Conservation (phyloP, 176 grass and related monocot species). For the Eleusine indica region DNA sequence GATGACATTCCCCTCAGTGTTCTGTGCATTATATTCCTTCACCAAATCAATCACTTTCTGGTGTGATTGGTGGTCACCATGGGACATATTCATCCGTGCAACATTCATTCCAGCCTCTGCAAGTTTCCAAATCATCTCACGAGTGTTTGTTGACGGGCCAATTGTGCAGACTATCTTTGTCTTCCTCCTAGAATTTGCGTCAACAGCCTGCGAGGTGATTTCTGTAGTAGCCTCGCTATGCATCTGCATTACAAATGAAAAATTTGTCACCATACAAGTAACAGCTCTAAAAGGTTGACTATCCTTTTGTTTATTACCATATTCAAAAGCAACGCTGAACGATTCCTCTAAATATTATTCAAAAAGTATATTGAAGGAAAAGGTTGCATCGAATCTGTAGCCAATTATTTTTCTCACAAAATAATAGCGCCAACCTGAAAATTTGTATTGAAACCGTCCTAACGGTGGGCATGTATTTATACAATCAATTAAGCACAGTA, state of each 20-base stretch:
- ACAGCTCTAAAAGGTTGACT: not conserved
- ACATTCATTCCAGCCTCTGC: constrained; percentile 95
- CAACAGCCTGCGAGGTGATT: constrained; percentile 32
- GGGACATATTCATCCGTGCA: constrained; percentile 94
- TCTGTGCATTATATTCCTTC: constrained; percentile 85
- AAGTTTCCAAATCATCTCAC: constrained; percentile 95
- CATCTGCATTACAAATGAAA: constrained; percentile 38
- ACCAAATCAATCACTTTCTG: constrained; percentile 95
- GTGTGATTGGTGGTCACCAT: constrained; percentile 95
- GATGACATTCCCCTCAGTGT: constrained; percentile 72
- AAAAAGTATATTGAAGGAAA: not conserved
- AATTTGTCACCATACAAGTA: constrained; percentile 18
- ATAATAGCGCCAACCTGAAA: not conserved
- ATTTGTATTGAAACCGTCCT: not conserved
- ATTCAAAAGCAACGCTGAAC: not conserved
- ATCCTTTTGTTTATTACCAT: not conserved
- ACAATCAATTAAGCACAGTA: not conserved
- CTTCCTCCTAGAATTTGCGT: constrained; percentile 51
- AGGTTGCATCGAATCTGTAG: not conserved
- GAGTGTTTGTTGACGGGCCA: constrained; percentile 84
- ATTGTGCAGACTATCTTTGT: constrained; percentile 99
- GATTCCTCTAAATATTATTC: not conserved
- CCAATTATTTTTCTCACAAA: not conserved
- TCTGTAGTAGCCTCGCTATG: constrained; percentile 37
- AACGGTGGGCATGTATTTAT: not conserved